phyloP scores from a whole-genome alignment of 441 rosid genomes.

The Mallotus japonicus region DNA sequence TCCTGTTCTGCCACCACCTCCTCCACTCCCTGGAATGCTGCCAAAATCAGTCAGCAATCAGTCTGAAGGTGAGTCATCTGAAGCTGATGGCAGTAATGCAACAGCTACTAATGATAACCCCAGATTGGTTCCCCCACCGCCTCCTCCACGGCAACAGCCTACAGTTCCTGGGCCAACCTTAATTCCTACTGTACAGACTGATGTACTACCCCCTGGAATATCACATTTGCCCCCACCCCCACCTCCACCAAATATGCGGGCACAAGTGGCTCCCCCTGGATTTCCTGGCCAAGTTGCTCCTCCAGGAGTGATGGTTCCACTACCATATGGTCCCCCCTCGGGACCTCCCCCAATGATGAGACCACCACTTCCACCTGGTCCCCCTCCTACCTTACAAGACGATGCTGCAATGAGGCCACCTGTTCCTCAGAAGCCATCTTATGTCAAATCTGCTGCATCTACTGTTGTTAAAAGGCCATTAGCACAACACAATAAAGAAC shows the following conservation, averaged over 20 bases:
- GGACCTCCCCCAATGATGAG: constrained; percentile 90
- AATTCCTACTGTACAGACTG: constrained; percentile 47
- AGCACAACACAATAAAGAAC: constrained; percentile 95
- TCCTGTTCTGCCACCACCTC: constrained; percentile 47
- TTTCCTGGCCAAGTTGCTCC: constrained; percentile 50
- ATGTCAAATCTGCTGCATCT: constrained; percentile 91
- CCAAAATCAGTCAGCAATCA: constrained; percentile 43
- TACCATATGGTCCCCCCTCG: constrained; percentile 83
- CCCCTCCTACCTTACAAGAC: constrained; percentile 62
- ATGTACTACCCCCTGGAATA: constrained; percentile 70
- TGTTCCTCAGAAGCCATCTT: constrained; percentile 82
- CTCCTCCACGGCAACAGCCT: constrained; percentile 68
- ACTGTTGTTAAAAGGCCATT: constrained; percentile 95
- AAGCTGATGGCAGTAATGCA: constrained; percentile 42
- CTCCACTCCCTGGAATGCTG: constrained; percentile 63
- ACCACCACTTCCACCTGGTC: constrained; percentile 96
- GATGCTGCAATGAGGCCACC: constrained; percentile 49
- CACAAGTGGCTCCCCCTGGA: constrained; percentile 48
- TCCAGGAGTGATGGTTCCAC: constrained; percentile 66
- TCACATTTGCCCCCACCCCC: constrained; percentile 77
- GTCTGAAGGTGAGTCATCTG: constrained; percentile 44
- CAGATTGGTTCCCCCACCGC: constrained; percentile 72
- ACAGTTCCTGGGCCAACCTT: constrained; percentile 45
- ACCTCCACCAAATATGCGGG: constrained; percentile 52
- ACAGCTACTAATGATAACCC: constrained; percentile 39